These are phyloP conservation scores for Spathaspora girioi DNA, from an alignment of 805 yeast species.

Conservation along the genomic window DNA sequence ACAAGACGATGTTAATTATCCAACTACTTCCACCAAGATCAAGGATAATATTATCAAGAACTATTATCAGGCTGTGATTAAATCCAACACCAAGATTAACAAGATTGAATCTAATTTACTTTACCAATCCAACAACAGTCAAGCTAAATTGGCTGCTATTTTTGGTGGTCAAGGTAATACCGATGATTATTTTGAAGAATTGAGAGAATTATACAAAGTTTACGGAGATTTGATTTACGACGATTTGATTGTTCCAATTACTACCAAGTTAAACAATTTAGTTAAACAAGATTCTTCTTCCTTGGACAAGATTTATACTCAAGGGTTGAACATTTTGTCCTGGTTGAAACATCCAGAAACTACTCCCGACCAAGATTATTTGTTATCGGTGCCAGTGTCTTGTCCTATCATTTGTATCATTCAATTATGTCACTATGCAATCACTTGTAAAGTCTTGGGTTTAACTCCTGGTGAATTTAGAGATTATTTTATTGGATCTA, in stretches of 20 bases:
- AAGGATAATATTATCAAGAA: slow-evolving; percentile 66
- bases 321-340: slow-evolving; percentile 81
- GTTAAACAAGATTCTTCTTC: slow-evolving; percentile 68
- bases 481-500: slow-evolving; percentile 63
- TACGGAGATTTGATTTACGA: slow-evolving; percentile 73
- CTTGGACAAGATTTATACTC: slow-evolving; percentile 85
- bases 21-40: slow-evolving; percentile 69
- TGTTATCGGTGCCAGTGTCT: slow-evolving; percentile 87
- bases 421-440: slow-evolving; percentile 89
- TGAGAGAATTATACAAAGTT: slow-evolving; percentile 75
- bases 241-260: slow-evolving; percentile 69
- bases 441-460: slow-evolving; percentile 81
- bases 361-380: slow-evolving; percentile 86
- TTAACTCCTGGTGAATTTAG: slow-evolving; percentile 86
- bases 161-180: slow-evolving; percentile 99
- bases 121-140: slow-evolving; percentile 41
- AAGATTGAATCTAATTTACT: slow-evolving; percentile 47
- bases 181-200: slow-evolving; percentile 95
- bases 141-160: slow-evolving; percentile 70
- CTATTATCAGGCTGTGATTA: slow-evolving; percentile 51
- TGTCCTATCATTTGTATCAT: slow-evolving; percentile 97
- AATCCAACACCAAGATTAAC: slow-evolving; percentile 22
- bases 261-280: slow-evolving; percentile 62
- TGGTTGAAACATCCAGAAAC: slow-evolving; percentile 86
- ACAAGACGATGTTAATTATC: slow-evolving; percentile 41